Conservation (phyloP, 208 protist species). For the Trichomonas tenax region DNA sequence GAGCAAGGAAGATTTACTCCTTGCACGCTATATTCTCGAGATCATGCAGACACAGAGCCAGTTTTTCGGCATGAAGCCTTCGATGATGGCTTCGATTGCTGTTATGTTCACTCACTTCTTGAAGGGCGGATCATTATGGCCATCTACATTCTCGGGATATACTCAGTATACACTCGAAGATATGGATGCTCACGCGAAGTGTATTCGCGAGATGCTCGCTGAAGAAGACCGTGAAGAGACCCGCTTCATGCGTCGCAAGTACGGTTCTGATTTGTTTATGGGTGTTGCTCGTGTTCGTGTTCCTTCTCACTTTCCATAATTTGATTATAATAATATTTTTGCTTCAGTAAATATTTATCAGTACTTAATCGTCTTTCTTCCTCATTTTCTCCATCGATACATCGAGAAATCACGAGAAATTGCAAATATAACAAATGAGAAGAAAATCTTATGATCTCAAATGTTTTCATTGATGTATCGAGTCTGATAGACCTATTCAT, state of each 20-base stretch:
- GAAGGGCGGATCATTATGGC: background rate
- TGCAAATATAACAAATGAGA: no score
- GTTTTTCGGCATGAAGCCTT: background rate
- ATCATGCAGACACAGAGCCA: background rate
- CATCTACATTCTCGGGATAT: background rate
- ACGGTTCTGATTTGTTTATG: background rate
- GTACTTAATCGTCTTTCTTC: no score
- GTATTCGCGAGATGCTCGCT: background rate
- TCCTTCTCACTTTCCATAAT: background rate
- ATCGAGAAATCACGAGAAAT: no score
- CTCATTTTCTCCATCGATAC: no score
- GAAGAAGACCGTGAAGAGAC: background rate
- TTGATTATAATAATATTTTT: background rate
- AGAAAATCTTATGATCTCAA: no score
- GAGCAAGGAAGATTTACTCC: background rate
- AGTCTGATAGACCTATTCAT: no score
- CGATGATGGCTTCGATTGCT: background rate
- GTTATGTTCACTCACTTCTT: background rate
- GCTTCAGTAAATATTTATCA: background rate
- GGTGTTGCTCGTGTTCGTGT: background rate
- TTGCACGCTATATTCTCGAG: background rate
- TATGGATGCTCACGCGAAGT: background rate
- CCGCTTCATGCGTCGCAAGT: background rate
- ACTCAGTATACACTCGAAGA: background rate
- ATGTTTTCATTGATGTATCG: no score